phyloP scores from a whole-genome alignment of 208 protist species.

The Novymonas esmeraldas region DNA sequence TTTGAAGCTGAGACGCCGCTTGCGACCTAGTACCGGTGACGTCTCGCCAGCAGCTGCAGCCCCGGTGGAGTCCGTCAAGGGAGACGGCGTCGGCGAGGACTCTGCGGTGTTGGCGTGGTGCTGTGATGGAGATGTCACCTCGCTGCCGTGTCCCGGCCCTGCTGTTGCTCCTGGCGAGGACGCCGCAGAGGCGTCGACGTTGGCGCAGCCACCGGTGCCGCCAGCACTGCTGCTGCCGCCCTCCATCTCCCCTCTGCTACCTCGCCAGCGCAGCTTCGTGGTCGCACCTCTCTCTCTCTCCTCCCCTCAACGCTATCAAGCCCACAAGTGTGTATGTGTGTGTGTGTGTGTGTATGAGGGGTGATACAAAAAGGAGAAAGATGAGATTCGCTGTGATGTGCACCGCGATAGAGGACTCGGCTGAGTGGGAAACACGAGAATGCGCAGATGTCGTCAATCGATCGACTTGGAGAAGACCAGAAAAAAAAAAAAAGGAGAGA shows the following conservation, averaged over 20 bases:
- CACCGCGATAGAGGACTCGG: too few species aligned
- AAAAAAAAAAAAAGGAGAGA: slow-evolving; percentile 8
- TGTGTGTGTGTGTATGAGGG: neutral
- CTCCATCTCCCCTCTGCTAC: too few species aligned
- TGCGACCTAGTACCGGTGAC: too few species aligned
- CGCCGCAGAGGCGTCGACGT: neutral
- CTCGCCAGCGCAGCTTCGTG: too few species aligned
- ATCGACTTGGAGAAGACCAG: slow-evolving; percentile 12
- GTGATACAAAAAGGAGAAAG: neutral
- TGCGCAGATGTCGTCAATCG: too few species aligned
- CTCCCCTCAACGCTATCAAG: too few species aligned
- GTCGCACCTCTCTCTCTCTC: too few species aligned
- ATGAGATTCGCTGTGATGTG: neutral
- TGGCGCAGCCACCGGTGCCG: too few species aligned
- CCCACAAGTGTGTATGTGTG: too few species aligned
- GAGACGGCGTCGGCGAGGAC: neutral
- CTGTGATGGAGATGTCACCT: neutral
- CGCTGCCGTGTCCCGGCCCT: neutral
- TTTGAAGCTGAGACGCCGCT: slow-evolving; percentile 26
- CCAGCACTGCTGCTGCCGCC: too few species aligned
- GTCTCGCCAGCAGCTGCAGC: too few species aligned
- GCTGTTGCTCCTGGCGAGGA: neutral
- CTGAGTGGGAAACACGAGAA: too few species aligned
- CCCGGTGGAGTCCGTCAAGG: neutral
- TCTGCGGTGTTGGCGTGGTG: neutral